Evolutionary conservation across 2,329 filamentous ascomycete species (phyloP).

Genomic region (Neonectria punicea): DNA sequence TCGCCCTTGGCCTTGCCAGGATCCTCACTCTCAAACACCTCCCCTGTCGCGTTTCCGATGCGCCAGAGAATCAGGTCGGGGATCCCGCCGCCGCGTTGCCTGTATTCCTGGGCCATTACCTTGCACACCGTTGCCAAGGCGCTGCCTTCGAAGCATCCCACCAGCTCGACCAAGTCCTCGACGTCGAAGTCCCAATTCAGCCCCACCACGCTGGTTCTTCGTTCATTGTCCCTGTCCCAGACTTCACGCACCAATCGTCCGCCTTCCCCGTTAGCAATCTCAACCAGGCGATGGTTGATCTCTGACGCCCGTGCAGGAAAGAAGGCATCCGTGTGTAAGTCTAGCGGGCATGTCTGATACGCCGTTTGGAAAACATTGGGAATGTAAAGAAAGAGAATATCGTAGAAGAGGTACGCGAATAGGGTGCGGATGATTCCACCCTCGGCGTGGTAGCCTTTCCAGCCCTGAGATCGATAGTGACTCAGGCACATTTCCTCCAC

Average conservation of each 20-base stretch:
- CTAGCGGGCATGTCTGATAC: slow-evolving; percentile 93
- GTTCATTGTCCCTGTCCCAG: slow-evolving; percentile 74
- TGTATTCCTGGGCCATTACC: slow-evolving; percentile 95
- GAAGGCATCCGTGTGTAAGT: slow-evolving; percentile 93
- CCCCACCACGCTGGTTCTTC: slow-evolving; percentile 86
- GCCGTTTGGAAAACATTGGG: slow-evolving; percentile 97
- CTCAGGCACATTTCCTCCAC: slow-evolving; percentile 96
- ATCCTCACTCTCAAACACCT: slow-evolving; percentile 35
- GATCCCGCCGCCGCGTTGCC: slow-evolving; percentile 84
- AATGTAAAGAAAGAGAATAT: slow-evolving; percentile 91
- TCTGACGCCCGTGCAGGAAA: slow-evolving; percentile 86
- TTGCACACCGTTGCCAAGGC: slow-evolving; percentile 88
- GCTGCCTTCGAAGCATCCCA: slow-evolving; percentile 79
- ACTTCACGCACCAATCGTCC: slow-evolving; percentile 73
- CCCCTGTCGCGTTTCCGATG: slow-evolving; percentile 42
- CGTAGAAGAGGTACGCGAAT: slow-evolving; percentile 90
- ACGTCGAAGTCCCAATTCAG: slow-evolving; percentile 90
- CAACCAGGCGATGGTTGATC: slow-evolving; percentile 86
- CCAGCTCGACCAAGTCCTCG: slow-evolving; percentile 82
- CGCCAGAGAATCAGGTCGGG: slow-evolving; percentile 95
- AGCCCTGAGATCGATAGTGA: slow-evolving; percentile 83
- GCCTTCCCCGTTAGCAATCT: slow-evolving; percentile 86
- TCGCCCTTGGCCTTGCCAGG: slow-evolving; percentile 58
- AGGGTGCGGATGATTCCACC: slow-evolving; percentile 92
- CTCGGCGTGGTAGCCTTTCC: slow-evolving; percentile 95